These are phyloP conservation scores for Brasilioporus rufonigricans DNA, from an alignment of 768 basidiomycete genomes.

Conservation along the genomic window DNA sequence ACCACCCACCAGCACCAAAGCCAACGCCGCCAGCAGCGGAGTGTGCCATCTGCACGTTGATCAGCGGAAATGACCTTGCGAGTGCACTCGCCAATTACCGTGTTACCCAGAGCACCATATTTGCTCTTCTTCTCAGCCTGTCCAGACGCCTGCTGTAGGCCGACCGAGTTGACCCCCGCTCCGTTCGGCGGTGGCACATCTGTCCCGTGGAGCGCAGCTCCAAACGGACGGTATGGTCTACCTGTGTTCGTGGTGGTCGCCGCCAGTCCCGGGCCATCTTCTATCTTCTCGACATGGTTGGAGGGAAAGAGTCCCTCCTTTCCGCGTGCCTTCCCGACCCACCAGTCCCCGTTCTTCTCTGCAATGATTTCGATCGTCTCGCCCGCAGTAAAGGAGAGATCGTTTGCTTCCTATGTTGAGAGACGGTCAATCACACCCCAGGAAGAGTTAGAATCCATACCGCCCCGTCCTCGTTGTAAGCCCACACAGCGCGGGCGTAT, in stretches of 20 bases:
- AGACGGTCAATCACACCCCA: slow-evolving; percentile 2
- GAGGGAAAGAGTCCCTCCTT: slow-evolving; percentile 77
- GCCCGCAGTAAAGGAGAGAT: slow-evolving; percentile 72
- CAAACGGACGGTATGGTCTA: slow-evolving; percentile 37
- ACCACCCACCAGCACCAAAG: no score
- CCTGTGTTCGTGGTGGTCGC: background rate
- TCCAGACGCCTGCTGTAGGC: slow-evolving; percentile 27
- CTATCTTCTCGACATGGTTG: slow-evolving; percentile 65
- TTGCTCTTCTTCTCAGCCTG: slow-evolving; percentile 53
- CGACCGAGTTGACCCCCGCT: slow-evolving; percentile 29
- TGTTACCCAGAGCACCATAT: slow-evolving; percentile 55
- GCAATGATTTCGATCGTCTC: slow-evolving; percentile 77
- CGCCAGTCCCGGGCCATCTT: slow-evolving; percentile 4
- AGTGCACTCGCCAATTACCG: slow-evolving; percentile 36
- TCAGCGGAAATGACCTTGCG: slow-evolving; percentile 19
- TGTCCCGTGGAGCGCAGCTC: slow-evolving; percentile 34
- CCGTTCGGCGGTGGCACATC: slow-evolving; percentile 32
- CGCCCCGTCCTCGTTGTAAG: slow-evolving; percentile 58
- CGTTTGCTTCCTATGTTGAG: slow-evolving; percentile 63
- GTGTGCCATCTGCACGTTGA: slow-evolving; percentile 45
- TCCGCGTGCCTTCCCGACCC: slow-evolving; percentile 66
- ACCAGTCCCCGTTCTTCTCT: slow-evolving; percentile 87
- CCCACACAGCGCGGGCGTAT: slow-evolving; percentile 60
- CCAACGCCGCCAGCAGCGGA: slow-evolving; percentile 71
- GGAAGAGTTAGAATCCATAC: slow-evolving; percentile 31